Evolutionary conservation across 1,284 basidiomycete genomes (phyloP).

Genomic region (Moniliophthora roreri): DNA sequence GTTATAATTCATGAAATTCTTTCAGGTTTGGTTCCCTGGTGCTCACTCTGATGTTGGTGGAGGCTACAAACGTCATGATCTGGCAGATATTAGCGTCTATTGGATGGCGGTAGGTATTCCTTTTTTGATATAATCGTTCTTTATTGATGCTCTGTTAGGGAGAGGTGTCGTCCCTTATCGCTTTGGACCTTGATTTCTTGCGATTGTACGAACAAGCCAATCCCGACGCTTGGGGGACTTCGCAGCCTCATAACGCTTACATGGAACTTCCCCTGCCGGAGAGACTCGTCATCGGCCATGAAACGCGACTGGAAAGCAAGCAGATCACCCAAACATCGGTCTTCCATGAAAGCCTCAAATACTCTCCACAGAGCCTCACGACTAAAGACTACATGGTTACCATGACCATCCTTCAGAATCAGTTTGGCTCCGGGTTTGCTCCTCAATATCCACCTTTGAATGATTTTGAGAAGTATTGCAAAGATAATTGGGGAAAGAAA

Average conservation of each 20-base stretch:
- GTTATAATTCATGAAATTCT: not conserved
- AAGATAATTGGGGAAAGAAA: not conserved
- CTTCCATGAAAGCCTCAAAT: not conserved
- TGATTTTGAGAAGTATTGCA: not conserved
- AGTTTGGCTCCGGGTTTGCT: not conserved
- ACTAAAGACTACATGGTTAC: not conserved
- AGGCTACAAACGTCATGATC: conserved; percentile 21
- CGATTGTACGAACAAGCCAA: conserved; percentile 11
- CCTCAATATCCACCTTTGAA: not conserved
- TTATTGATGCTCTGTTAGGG: not conserved
- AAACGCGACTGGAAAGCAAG: not conserved
- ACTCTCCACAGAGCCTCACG: not conserved
- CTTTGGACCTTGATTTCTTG: conserved; percentile 21
- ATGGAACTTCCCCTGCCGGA: conserved; percentile 12
- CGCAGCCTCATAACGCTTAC: conserved; percentile 18
- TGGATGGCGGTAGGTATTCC: conserved; percentile 26
- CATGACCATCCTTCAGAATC: not conserved
- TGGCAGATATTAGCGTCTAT: conserved; percentile 22
- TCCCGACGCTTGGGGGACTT: conserved; percentile 22
- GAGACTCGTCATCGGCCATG: not conserved
- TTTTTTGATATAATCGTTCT: conserved; percentile 2
- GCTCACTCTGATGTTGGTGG: conserved; percentile 25
- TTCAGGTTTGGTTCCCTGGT: conserved; percentile 23
- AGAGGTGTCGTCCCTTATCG: conserved; percentile 1
- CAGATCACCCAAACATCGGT: not conserved